Base-by-base conservation (phyloP, 2,329 filamentous ascomycete genomes). In the Immersiporthe knoxdaviesiana region DNA sequence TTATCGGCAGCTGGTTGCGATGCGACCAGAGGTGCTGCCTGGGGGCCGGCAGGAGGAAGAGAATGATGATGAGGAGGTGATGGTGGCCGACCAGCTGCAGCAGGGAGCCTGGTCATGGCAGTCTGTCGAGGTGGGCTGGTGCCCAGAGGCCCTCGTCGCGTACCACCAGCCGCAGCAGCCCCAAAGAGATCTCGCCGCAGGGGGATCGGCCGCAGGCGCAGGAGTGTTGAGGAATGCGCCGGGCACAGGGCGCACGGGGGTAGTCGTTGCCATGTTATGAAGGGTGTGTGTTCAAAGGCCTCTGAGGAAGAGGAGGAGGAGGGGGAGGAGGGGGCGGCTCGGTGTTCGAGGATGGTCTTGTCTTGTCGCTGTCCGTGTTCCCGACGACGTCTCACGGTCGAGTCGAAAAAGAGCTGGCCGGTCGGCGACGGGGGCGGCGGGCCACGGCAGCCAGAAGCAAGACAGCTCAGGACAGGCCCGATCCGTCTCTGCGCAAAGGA, bases 141-240 rank as follows among this genome's bases (percentile, higher is more conserved):
- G 63, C 70, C 70, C 56, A 71, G 32, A 41, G 70, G 67, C 24
- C 70, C 70, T 41, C 47, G 32, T 52, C 68, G 66, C 24, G 59
- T 44, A 6, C 41, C 73, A 50, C 69, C 73, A 10, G 61, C 69
- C 54, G 73, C 71, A 39, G 37, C 56, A 41, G 78, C 75, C 63
- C 75, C 73, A 67, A 88, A 90, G 64, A 88, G 80, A 68, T 84
- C 83, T 72, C 86, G 84, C 69, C 84, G 82, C 70, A 84, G 81
- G 21, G n/a, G 83, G 79, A 74, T 88, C 84, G 72, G 79, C 74
- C 73, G 81, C 79, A 47, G 86, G 83, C 68, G 90, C 91, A 62
- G 92, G 92, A 30, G 92, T 95, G 75, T 91, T 88, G 76, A 93
- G 81, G 77, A 90, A 95, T 75, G 90, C 90, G 82, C 92, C 92